phyloP scores from a whole-genome alignment of 495 filamentous ascomycete genomes.

The Xylaria cubensis region DNA sequence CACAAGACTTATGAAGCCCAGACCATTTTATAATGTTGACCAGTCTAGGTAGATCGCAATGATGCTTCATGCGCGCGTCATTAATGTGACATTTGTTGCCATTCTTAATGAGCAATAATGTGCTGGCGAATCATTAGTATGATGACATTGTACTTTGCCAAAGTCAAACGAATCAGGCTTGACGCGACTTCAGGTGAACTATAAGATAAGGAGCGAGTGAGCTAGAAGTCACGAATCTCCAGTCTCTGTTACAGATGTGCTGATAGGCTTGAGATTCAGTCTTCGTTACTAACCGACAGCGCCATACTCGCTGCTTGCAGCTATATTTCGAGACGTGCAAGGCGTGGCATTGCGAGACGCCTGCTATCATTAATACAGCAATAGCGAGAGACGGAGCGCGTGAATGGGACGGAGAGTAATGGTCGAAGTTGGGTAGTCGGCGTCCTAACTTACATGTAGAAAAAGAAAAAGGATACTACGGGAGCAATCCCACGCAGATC shows the following conservation, averaged over 20 bases:
- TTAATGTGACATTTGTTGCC: neutral
- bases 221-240: neutral
- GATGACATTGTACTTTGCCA: neutral
- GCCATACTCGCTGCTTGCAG: neutral
- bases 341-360: neutral
- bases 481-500: neutral
- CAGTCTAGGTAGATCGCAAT: neutral
- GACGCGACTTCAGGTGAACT: neutral
- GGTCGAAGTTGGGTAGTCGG: neutral
- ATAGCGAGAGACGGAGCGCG: neutral
- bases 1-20: neutral
- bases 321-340: neutral
- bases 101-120: neutral
- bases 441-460: neutral
- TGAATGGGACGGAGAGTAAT: neutral
- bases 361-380: neutral
- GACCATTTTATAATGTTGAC: neutral
- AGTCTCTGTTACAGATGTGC: neutral
- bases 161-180: neutral
- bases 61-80: neutral
- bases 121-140: neutral
- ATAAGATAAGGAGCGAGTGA: neutral
- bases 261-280: neutral
- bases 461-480: neutral
- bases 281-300: neutral